Conservation (phyloP, 805 yeast species). For the Wickerhamomyces chambardii region DNA sequence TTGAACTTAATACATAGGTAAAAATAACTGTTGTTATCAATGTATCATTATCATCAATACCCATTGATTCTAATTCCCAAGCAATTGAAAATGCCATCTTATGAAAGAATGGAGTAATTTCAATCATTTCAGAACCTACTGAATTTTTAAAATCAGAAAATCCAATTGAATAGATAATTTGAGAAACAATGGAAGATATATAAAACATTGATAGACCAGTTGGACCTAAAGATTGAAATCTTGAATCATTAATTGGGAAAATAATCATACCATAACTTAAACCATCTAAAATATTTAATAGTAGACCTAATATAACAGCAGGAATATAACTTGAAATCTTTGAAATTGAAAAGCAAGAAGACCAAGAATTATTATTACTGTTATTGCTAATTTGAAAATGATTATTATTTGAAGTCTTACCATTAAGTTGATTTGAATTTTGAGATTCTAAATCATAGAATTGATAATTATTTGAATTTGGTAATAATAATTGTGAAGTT, state of each 20-base stretch:
- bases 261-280: constrained; percentile 96
- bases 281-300: constrained; percentile 86
- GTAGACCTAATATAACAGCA: constrained; percentile 75
- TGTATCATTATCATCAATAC: constrained; percentile 36
- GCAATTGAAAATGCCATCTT: constrained; percentile 79
- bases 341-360: neutral
- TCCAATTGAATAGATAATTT: constrained; percentile 80
- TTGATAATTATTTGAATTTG: neutral
- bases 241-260: constrained; percentile 80
- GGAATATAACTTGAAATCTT: constrained; percentile 35
- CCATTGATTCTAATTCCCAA: constrained; percentile 29
- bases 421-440: neutral
- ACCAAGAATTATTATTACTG: no score
- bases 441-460: neutral
- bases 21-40: constrained; percentile 81
- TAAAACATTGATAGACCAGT: constrained; percentile 93
- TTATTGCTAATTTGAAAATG: no score
- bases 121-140: constrained; percentile 98
- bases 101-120: constrained; percentile 97
- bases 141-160: constrained; percentile 86
- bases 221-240: constrained; percentile 74
- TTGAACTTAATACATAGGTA: constrained; percentile 73
- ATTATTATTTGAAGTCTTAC: no score
- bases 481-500: no score
- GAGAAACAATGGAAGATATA: constrained; percentile 84